Evolutionary conservation across 441 rosid species (phyloP).

Genomic region (Pelargonium exstipulatum): DNA sequence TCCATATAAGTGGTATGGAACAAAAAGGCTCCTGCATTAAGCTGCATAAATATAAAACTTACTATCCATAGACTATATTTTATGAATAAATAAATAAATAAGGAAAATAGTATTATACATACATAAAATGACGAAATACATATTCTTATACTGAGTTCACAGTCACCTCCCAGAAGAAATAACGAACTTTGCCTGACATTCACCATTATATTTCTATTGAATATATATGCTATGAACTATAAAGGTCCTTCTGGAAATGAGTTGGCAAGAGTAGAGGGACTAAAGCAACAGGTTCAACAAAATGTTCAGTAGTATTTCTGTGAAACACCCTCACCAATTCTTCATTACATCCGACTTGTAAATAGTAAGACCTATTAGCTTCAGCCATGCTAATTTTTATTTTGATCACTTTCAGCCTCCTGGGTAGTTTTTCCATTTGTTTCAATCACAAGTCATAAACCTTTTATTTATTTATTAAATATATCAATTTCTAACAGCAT

Average conservation of each 20-base stretch:
- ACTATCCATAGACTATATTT: constrained; percentile 42
- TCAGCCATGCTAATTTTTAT: too few relatives aligned
- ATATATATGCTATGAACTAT: not conserved
- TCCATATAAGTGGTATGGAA: constrained; percentile 86
- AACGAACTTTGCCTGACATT: not conserved
- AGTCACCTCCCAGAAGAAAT: not conserved
- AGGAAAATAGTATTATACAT: constrained; percentile 6
- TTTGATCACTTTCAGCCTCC: too few relatives aligned
- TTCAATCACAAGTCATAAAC: not conserved
- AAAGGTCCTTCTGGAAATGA: not conserved
- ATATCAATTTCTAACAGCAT: not conserved
- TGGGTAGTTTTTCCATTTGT: not conserved
- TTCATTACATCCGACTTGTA: not conserved
- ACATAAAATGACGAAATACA: not conserved
- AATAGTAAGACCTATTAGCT: too few relatives aligned
- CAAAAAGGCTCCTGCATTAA: constrained; percentile 97
- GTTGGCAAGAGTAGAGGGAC: not conserved
- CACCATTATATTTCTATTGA: not conserved
- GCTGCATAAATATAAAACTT: constrained; percentile 81
- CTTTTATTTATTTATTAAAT: not conserved
- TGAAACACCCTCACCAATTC: not conserved
- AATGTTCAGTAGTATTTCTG: not conserved
- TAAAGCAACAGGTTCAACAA: not conserved
- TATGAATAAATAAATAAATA: constrained; percentile 20
- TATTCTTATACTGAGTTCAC: not conserved